Evolutionary conservation across 106 monocot genomes (phyloP).

Genomic region (Dendrobium huoshanense): DNA sequence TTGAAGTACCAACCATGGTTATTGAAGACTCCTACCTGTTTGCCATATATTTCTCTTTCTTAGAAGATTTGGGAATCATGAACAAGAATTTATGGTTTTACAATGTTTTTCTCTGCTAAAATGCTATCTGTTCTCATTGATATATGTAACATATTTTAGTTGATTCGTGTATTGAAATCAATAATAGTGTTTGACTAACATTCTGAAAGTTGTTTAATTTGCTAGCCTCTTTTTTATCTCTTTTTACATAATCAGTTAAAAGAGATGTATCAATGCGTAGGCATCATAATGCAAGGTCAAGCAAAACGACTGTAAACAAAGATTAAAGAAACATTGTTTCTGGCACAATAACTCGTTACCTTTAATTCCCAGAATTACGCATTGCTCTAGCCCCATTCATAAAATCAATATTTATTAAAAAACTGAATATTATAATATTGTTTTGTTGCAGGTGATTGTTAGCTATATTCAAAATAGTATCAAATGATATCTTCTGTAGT

Average conservation of each 20-base stretch:
- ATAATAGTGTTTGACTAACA: not conserved
- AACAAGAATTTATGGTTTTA: too few relatives aligned
- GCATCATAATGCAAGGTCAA: not conserved
- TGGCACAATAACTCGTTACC: not conserved
- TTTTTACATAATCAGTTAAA: not conserved
- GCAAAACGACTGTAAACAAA: not conserved
- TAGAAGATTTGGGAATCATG: too few relatives aligned
- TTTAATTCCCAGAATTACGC: not conserved
- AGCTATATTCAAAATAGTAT: too few relatives aligned
- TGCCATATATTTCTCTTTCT: too few relatives aligned
- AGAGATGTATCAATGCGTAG: not conserved
- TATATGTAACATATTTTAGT: not conserved
- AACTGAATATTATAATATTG: too few relatives aligned
- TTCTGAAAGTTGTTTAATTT: not conserved
- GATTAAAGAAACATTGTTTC: not conserved
- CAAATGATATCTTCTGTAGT: too few relatives aligned
- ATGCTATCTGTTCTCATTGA: not conserved
- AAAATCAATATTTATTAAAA: too few relatives aligned
- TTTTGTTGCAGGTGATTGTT: too few relatives aligned
- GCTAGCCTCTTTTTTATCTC: not conserved
- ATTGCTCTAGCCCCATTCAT: too few relatives aligned
- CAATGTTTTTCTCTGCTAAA: not conserved
- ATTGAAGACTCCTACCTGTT: too few relatives aligned
- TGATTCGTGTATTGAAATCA: not conserved
- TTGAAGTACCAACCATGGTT: too few relatives aligned